A percentile compares a stretch with the other conserved stretches of the same genome.
Conservation (phyloP, 2,329 filamentous ascomycete genomes). For the Fusarium algeriense region DNA sequence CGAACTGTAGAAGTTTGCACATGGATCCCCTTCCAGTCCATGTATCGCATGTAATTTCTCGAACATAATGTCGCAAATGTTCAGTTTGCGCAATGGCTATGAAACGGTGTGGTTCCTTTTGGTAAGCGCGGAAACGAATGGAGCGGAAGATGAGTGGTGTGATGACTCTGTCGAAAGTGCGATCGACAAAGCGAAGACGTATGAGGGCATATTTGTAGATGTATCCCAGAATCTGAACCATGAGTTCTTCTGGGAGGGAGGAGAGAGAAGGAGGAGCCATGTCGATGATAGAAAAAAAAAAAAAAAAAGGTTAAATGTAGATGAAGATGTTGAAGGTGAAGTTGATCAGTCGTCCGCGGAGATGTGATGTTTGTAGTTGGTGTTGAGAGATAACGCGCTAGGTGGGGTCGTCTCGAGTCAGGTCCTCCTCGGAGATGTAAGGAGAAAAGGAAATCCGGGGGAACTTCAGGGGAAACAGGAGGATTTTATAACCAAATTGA, state of each 20-base stretch:
- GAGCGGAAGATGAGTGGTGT: conserved; percentile 3
- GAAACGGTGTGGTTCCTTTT: conserved; percentile 1
- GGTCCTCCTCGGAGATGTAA: background rate
- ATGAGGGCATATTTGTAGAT: conserved; percentile 1
- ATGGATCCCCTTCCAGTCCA: background rate
- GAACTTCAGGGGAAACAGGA: rapidly evolving
- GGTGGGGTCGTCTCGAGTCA: background rate
- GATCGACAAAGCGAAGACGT: background rate
- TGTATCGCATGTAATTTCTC: conserved; percentile 20
- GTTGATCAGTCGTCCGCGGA: background rate
- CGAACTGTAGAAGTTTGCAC: background rate
- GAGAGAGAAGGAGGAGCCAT: background rate
- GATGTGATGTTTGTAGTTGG: background rate
- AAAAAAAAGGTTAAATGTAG: background rate
- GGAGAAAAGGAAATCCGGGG: background rate
- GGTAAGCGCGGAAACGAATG: conserved; percentile 8
- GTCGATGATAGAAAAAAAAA: too few species aligned
- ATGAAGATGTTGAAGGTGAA: background rate
- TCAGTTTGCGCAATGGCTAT: background rate
- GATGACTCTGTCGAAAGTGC: background rate
- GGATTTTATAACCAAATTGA: background rate
- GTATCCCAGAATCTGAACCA: background rate
- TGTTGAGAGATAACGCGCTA: background rate
- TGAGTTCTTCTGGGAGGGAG: background rate
- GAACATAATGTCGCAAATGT: background rate